Base-by-base conservation (phyloP, 768 basidiomycete genomes). In the Cystofilobasidium macerans region DNA sequence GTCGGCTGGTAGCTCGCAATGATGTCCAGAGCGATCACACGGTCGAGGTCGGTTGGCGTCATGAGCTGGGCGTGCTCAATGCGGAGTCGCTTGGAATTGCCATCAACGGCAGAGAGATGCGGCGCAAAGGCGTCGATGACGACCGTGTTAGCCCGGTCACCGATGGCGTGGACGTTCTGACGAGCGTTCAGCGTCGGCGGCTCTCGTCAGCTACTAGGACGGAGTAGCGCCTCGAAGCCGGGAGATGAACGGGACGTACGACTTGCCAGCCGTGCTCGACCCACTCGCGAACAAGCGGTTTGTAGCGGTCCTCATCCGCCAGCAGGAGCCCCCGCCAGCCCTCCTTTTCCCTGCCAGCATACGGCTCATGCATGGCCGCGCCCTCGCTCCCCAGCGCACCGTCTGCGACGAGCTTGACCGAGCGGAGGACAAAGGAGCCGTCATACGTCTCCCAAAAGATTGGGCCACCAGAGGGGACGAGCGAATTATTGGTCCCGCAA, bases 11-110 rank as follows among this genome's bases (percentile, higher is more conserved):
- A 67, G 20, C 45, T 28, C 16, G 61, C 61, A n/a, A 51, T 62
- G 14, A 51, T 26, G 71, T 89, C 89, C 14, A 95, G 80, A 58
- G 76, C 79, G 36, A 85, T 86, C 26, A 85, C 80, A 12, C 89
- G 80, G 62, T 81, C 73, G 20, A 98, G 71, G 74, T 97, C 94
- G 0, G 81, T 78, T 8, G 73, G 75, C 3, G 82, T 81, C 77
- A 98, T 79, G 56, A 95, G 90, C 74, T 98, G 94, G 0, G 91
- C 87, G 75, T 98, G 94, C 73, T 98, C 94, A 12, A 95, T 84
- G 47, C 94, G 80, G 1, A 89, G 86, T 14, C 92, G 80, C 54
- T 45, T 56, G 57, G n/a, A 62, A n/a, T 60, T 38, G 8, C n/a
- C n/a, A n/a, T n/a, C n/a, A n/a, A n/a, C n/a, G 87, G 78, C 8